These are phyloP conservation scores for Botryotinia calthae DNA, from an alignment of 2,329 filamentous ascomycete genomes.

Conservation along the genomic window DNA sequence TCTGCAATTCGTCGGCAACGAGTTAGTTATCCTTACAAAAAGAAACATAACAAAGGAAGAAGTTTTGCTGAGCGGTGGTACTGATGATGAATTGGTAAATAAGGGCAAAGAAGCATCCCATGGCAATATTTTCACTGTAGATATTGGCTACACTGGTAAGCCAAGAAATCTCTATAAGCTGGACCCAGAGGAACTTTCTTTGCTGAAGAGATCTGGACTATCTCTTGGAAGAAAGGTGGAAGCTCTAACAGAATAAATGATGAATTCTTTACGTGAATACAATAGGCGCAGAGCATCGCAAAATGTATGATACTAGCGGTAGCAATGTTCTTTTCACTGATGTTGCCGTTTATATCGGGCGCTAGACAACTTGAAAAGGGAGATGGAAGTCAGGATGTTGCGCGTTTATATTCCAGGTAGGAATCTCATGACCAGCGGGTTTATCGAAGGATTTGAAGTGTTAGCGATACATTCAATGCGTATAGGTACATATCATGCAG, in stretches of 20 bases:
- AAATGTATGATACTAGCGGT: neutral
- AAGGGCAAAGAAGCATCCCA: neutral
- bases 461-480: neutral
- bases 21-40: neutral
- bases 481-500: no score
- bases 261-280: no score
- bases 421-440: neutral
- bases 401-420: neutral
- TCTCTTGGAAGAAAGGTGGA: neutral
- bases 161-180: neutral
- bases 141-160: neutral
- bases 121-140: neutral
- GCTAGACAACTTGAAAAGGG: neutral
- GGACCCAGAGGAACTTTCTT: neutral
- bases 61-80: neutral
- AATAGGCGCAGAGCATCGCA: fast-evolving
- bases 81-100: neutral
- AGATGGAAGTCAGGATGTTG: neutral
- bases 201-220: neutral
- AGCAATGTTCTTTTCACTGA: neutral
- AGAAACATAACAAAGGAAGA: fast-evolving
- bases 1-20: neutral
- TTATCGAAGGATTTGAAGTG: neutral
- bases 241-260: no score
- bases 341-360: neutral